Evolutionary conservation across 108 stramenopile species (phyloP).

Genomic region (Cylindrotheca fusiformis): DNA sequence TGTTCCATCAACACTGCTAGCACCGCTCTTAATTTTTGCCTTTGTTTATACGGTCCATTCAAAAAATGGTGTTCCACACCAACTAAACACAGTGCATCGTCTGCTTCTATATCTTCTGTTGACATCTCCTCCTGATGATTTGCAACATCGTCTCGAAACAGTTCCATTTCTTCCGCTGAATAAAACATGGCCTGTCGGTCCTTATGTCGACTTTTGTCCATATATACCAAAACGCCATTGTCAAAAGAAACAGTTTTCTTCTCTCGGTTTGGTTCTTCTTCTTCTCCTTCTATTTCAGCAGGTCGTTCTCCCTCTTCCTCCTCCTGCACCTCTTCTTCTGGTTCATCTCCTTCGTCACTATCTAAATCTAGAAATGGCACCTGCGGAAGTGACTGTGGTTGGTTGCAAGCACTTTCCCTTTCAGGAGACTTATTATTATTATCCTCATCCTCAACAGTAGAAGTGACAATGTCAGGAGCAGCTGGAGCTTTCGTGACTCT

Average conservation of each 20-base stretch:
- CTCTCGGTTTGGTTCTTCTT: neutral
- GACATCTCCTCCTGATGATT: too few species aligned
- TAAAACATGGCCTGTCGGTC: neutral
- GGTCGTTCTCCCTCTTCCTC: neutral
- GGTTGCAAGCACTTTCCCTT: too few species aligned
- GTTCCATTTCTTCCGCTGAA: neutral
- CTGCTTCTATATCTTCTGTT: too few species aligned
- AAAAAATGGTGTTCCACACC: neutral
- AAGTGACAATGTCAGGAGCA: too few species aligned
- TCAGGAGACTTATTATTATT: too few species aligned
- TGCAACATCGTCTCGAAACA: neutral
- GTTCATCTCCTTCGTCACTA: neutral
- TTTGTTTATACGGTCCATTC: neutral
- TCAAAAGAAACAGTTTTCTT: neutral
- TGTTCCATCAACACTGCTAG: slow-evolving; percentile 8
- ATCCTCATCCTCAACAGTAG: too few species aligned
- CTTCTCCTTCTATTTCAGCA: neutral
- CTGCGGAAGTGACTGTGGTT: neutral
- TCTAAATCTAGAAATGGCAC: neutral
- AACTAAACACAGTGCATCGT: neutral
- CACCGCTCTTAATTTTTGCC: neutral
- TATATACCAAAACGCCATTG: neutral
- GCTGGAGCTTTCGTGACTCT: too few species aligned
- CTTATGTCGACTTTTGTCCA: neutral
- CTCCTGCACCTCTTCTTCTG: neutral